Evolutionary conservation across 163 green algal genomes (phyloP).

Genomic region (Chlorella variabilis): DNA sequence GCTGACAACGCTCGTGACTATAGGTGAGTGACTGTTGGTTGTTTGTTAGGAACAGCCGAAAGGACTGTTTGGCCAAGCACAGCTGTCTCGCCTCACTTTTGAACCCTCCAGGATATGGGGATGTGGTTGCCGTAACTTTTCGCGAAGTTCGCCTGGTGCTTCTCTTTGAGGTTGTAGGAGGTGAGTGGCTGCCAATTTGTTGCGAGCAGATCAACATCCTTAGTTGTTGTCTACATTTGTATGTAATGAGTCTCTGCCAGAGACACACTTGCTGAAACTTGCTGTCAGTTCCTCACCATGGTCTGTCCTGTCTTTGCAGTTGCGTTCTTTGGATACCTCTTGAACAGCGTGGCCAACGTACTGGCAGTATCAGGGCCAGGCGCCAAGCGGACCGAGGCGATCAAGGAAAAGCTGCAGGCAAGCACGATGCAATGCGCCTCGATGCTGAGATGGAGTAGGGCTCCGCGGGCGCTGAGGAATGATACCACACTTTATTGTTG

Average conservation of each 20-base stretch:
- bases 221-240: too few relatives aligned
- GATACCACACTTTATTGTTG: too few relatives aligned
- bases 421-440: neutral
- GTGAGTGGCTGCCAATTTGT: too few relatives aligned
- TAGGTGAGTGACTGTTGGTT: neutral
- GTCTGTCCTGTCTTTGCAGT: neutral
- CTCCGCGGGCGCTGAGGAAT: too few relatives aligned
- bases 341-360: constrained; percentile 4
- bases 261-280: too few relatives aligned
- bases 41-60: too few relatives aligned
- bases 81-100: neutral
- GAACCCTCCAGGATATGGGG: constrained; percentile 40
- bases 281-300: neutral
- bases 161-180: constrained; percentile 12
- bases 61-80: too few relatives aligned
- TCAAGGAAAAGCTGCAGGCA: constrained; percentile 3
- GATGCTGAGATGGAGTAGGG: too few relatives aligned
- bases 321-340: constrained; percentile 43
- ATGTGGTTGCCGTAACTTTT: constrained; percentile 14
- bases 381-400: neutral
- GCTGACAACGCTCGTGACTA: constrained; percentile 32
- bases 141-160: constrained; percentile 10
- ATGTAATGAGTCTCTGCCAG: too few relatives aligned
- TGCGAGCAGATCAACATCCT: too few relatives aligned
- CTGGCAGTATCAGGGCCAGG: neutral